Base-by-base conservation (phyloP, 768 basidiomycete genomes). In the Kwoniella dejecticola region DNA sequence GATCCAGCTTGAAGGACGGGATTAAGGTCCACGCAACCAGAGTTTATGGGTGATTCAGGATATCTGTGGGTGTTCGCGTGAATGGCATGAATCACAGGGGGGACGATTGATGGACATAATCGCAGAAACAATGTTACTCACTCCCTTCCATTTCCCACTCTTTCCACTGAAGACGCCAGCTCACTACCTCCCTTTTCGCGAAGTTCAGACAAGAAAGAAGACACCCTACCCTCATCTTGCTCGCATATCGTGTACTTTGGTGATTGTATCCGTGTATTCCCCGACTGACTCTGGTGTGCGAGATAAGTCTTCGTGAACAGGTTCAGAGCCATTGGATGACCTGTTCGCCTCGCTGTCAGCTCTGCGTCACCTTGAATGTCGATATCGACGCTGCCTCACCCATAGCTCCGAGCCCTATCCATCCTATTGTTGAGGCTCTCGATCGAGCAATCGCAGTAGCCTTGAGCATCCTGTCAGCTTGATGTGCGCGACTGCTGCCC, bases 361-460 rank as follows among this genome's bases (percentile, higher is more conserved):
- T 15, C 12, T 11, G 30, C 49, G 13, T 41, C 6, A n/a, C 36
- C 27, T 29, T n/a, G n/a, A 17, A 21, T 10, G 6, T 41, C 8
- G 17, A 45, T 10, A 10, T 2, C 31, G 52, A 40, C 46, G 27
- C 24, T 7, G 21, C 23, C 70, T 57, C 41, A 69, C 74, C 74
- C 74, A 75, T 75, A 17, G 69, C 69, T 24, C 74, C 74, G 2
- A 75, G 66, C 27, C 74, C 74, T 36, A 75, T 69, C 71, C 71
- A 75, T 36, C 74, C 74, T 61, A 70, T 67, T 1, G 69, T 70
- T 19, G 70, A 55, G 13, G 61, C 40, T 30, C 73, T 52, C 19
- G 64, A 62, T 4, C 59, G 57, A 8, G 53, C 29, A 3, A 47
- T n/a, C 3, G 42, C 10, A 6, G 70, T 58, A 10, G 66, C 42